Percentiles rank a stretch among this genome's conserved stretches.
phyloP scores from a whole-genome alignment of 208 protist species.

The Trypanosoma theileri region DNA sequence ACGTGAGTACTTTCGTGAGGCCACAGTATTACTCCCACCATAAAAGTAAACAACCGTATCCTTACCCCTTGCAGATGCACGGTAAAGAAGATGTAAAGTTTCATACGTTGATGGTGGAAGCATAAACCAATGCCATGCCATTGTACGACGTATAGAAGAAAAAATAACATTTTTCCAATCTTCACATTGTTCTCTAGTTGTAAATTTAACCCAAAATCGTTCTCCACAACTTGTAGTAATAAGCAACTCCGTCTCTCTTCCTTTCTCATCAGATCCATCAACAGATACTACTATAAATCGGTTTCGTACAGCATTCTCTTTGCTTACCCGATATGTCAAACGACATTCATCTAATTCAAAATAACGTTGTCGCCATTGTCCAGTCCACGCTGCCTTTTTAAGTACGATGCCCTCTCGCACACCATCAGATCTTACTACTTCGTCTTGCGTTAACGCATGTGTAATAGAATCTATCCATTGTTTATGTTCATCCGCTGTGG shows the following conservation, averaged over 20 bases:
- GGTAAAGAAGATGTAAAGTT: conserved; percentile 57
- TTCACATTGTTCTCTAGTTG: conserved; percentile 37
- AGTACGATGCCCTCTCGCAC: conserved; percentile 42
- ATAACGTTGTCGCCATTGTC: conserved; percentile 57
- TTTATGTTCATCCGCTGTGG: conserved; percentile 28
- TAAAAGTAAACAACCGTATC: conserved; percentile 24
- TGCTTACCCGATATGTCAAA: conserved; percentile 48
- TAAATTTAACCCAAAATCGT: conserved; percentile 72
- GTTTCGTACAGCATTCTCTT: conserved; percentile 32
- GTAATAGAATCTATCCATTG: conserved; percentile 22
- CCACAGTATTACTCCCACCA: conserved; percentile 42
- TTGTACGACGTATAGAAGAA: conserved; percentile 31
- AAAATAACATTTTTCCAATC: conserved; percentile 45
- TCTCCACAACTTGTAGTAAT: conserved; percentile 56
- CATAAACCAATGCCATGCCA: conserved; percentile 63
- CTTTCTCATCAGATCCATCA: conserved; percentile 34
- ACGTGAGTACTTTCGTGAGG: conserved; percentile 32
- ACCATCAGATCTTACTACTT: neutral
- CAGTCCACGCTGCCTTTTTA: conserved; percentile 67
- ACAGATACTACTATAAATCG: conserved; percentile 51
- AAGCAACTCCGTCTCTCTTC: conserved; percentile 38
- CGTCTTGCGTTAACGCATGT: conserved; percentile 7
- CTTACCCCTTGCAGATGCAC: conserved; percentile 34
- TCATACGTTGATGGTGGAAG: conserved; percentile 28
- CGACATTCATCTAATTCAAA: conserved; percentile 57